A percentile compares a stretch with the other conserved stretches of the same genome.
phyloP scores from a whole-genome alignment of 2,329 filamentous ascomycete species.

The Bimuria novae-zelandiae region DNA sequence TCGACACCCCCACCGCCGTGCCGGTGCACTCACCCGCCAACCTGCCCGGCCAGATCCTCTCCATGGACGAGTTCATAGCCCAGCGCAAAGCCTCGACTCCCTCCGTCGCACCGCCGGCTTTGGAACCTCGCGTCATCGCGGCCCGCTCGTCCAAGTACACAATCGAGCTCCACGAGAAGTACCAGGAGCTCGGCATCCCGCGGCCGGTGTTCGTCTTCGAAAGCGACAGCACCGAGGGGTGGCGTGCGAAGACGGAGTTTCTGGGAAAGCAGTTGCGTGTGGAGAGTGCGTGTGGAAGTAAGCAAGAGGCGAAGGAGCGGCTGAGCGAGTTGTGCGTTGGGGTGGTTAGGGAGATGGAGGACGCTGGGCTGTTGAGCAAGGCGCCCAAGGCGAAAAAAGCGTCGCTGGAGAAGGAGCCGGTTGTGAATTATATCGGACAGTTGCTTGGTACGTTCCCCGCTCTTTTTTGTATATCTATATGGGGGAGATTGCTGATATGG shows the following conservation, averaged over 20 bases:
- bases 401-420: conserved; percentile 23
- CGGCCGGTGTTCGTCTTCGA: conserved; percentile 27
- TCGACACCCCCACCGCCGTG: not conserved
- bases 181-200: conserved; percentile 28
- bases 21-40: not conserved
- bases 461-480: not conserved
- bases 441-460: conserved; percentile 40
- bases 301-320: conserved; percentile 51
- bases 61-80: conserved; percentile 12
- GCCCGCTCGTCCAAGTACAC: conserved; percentile 23
- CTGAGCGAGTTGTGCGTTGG: conserved; percentile 39
- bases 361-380: conserved; percentile 29
- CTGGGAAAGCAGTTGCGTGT: conserved; percentile 19
- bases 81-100: not conserved
- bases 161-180: conserved; percentile 29
- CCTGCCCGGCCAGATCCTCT: conserved; percentile 9
- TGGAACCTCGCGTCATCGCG: conserved; percentile 26
- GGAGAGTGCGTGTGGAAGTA: conserved; percentile 38
- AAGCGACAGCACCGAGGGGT: conserved; percentile 20
- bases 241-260: conserved; percentile 30
- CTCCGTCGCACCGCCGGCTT: not conserved
- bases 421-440: conserved; percentile 45
- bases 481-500: conserved; percentile 4
- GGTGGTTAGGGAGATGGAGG: conserved; percentile 28
- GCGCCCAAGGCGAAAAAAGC: conserved; percentile 12